Conservation (phyloP, 108 stramenopile species). For the Aurantiochytrium sp. region DNA sequence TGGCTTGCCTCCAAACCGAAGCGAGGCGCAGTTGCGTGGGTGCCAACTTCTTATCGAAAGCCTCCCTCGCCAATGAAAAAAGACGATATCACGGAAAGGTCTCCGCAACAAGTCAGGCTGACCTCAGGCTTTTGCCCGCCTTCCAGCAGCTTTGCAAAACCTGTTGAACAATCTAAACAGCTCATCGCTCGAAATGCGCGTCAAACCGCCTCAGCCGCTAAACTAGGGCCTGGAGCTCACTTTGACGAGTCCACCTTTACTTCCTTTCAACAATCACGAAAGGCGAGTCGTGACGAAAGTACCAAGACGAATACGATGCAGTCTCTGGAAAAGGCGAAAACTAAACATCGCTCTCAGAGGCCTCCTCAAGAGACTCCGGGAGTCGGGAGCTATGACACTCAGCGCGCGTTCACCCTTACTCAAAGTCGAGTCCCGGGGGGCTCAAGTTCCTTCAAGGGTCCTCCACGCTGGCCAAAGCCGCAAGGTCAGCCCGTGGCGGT, state of each 20-base stretch:
- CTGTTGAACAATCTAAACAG: neutral
- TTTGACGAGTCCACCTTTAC: neutral
- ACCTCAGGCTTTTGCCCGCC: neutral
- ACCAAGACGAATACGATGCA: too few species aligned
- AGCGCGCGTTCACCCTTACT: neutral
- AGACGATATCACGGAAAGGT: too few species aligned
- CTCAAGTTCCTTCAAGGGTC: neutral
- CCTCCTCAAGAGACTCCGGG: neutral
- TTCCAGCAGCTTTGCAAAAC: neutral
- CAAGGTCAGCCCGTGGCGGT: too few species aligned
- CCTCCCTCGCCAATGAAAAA: too few species aligned
- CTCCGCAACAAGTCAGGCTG: too few species aligned
- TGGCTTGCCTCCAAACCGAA: too few species aligned
- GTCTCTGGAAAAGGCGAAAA: too few species aligned
- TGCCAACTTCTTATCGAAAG: too few species aligned
- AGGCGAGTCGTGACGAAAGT: too few species aligned
- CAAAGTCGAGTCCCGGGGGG: neutral
- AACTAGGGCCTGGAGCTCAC: neutral
- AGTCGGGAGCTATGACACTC: neutral
- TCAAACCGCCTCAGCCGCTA: neutral
- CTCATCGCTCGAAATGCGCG: neutral
- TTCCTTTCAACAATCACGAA: neutral
- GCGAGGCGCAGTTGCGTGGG: too few species aligned
- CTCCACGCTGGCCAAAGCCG: neutral
- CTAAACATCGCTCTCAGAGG: too few species aligned